Conservation (phyloP, 805 yeast genomes). For the Lipomyces spencermartinsiae region DNA sequence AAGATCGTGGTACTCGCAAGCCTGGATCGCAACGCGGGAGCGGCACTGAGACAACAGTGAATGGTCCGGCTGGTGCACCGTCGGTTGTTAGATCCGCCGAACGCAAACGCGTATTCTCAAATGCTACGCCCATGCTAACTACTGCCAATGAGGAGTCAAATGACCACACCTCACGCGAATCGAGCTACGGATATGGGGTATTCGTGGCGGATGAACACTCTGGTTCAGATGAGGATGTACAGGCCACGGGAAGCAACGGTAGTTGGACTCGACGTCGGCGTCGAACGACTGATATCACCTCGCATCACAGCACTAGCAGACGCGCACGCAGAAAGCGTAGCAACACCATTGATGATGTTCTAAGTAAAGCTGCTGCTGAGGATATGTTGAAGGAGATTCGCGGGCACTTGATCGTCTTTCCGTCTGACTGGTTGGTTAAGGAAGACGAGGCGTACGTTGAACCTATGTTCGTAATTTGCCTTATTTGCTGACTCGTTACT, state of each 20-base stretch:
- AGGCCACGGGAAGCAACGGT: neutral
- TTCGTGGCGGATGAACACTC: neutral
- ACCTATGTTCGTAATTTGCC: no score
- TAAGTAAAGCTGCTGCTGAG: conserved; percentile 79
- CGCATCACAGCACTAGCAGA: neutral
- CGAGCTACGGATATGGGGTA: neutral
- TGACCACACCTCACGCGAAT: neutral
- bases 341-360: conserved; percentile 53
- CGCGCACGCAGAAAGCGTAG: conserved; percentile 46
- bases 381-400: conserved; percentile 71
- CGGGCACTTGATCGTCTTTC: conserved; percentile 91
- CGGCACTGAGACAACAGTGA: neutral
- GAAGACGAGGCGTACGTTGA: conserved; percentile 65
- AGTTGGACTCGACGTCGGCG: conserved; percentile 16
- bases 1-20: neutral
- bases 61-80: neutral
- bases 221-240: neutral
- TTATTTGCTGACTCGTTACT: conserved; percentile 11
- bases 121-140: neutral
- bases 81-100: neutral
- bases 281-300: conserved; percentile 10
- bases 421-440: conserved; percentile 84
- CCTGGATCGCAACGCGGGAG: neutral
- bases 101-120: neutral
- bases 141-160: neutral